Evolutionary conservation across 2,329 filamentous ascomycete genomes (phyloP).

Genomic region (Mycogone perniciosa): DNA sequence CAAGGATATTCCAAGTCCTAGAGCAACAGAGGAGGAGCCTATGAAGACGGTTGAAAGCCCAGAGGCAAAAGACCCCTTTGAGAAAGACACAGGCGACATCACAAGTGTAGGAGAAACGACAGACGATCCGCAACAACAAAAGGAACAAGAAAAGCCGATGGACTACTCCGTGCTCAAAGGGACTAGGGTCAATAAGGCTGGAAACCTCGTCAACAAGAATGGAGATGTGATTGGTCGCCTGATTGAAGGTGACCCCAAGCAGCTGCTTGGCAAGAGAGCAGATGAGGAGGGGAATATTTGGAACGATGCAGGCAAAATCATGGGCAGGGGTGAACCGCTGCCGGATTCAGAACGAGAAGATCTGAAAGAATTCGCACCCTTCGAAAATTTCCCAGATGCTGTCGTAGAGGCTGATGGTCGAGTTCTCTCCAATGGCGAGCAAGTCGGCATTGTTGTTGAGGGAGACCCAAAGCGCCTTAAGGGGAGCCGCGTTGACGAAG

Average conservation of each 20-base stretch:
- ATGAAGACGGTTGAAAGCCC: neutral
- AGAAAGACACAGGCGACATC: neutral
- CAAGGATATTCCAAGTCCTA: no score
- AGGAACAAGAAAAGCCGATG: slow-evolving; percentile 22
- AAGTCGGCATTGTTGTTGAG: slow-evolving; percentile 56
- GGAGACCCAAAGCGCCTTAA: slow-evolving; percentile 58
- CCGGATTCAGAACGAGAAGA: slow-evolving; percentile 48
- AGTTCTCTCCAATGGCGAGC: slow-evolving; percentile 43
- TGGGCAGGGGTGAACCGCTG: slow-evolving; percentile 58
- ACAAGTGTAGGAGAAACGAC: neutral
- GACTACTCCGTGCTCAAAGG: slow-evolving; percentile 47
- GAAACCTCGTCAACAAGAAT: slow-evolving; percentile 50
- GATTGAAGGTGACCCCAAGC: slow-evolving; percentile 55
- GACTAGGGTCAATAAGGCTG: slow-evolving; percentile 52
- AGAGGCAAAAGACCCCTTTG: neutral
- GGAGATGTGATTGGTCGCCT: slow-evolving; percentile 55
- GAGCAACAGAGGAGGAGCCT: neutral
- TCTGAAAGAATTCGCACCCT: slow-evolving; percentile 42
- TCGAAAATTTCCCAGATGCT: slow-evolving; percentile 53
- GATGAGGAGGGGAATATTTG: slow-evolving; percentile 65
- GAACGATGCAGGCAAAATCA: slow-evolving; percentile 61
- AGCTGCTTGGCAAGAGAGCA: slow-evolving; percentile 56
- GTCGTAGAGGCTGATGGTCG: slow-evolving; percentile 47
- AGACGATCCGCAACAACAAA: slow-evolving; percentile 11
- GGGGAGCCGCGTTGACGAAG: slow-evolving; percentile 60